These are phyloP conservation scores for Lichina pygmaea DNA, from an alignment of 495 filamentous ascomycete species.

Conservation along the genomic window DNA sequence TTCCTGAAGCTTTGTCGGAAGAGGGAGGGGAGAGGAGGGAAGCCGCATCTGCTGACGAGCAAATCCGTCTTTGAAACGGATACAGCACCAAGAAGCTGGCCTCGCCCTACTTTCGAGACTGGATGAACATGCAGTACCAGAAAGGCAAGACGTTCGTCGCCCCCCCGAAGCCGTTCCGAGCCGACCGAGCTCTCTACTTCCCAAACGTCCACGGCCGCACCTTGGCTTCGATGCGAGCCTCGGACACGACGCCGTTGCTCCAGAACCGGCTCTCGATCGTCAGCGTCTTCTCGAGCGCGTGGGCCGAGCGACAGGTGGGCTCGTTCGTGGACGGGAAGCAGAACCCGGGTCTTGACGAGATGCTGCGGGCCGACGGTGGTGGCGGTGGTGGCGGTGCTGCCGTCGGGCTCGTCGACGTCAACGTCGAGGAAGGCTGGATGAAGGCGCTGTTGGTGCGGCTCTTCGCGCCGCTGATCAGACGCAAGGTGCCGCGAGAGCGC, in stretches of 20 bases:
- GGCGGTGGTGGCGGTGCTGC: not conserved
- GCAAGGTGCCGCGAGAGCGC: slow-evolving; percentile 24
- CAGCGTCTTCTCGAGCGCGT: slow-evolving; percentile 48
- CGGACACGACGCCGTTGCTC: slow-evolving; percentile 46
- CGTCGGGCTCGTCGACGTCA: slow-evolving; percentile 59
- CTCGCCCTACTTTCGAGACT: slow-evolving; percentile 84
- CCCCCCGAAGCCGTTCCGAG: slow-evolving; percentile 46
- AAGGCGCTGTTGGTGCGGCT: slow-evolving; percentile 47
- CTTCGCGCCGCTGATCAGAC: slow-evolving; percentile 36
- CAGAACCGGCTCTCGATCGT: slow-evolving; percentile 50
- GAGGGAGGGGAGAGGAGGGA: not conserved
- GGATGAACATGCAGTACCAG: slow-evolving; percentile 51
- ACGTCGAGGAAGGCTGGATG: slow-evolving; percentile 47
- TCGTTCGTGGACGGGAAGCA: slow-evolving; percentile 34
- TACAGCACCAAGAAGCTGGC: slow-evolving; percentile 27
- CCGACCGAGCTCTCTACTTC: slow-evolving; percentile 61
- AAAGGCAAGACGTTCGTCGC: slow-evolving; percentile 75
- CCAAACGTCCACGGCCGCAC: slow-evolving; percentile 71
- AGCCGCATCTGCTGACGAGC: not conserved
- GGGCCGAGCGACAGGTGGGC: slow-evolving; percentile 59
- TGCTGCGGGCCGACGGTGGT: slow-evolving; percentile 18
- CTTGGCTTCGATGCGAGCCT: slow-evolving; percentile 20
- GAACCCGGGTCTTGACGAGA: slow-evolving; percentile 35
- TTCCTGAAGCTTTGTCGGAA: not conserved
- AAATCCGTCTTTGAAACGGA: no score